phyloP scores from a whole-genome alignment of 768 basidiomycete species.

The Wakefieldia striispora region DNA sequence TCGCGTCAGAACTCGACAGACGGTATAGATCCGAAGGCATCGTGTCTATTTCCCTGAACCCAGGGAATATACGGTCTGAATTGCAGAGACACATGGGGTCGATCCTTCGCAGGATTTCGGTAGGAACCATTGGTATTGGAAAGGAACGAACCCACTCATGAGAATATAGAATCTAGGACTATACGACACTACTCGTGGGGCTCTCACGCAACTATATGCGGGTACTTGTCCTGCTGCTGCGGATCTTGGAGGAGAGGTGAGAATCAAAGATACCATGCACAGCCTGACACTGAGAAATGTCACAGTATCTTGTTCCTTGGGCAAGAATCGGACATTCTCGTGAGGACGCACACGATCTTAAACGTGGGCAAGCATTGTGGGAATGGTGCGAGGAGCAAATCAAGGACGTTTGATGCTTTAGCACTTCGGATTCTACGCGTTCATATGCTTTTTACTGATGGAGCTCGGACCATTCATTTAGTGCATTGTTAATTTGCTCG shows the following conservation, averaged over 20 bases:
- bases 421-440: too few relatives aligned
- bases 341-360: slow-evolving; percentile 33
- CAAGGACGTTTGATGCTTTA: slow-evolving; percentile 16
- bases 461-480: too few relatives aligned
- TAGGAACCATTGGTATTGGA: not conserved
- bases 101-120: slow-evolving; percentile 6
- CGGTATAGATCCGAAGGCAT: slow-evolving; percentile 32
- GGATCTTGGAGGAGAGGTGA: slow-evolving; percentile 45
- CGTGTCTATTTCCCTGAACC: slow-evolving; percentile 32
- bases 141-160: not conserved
- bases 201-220: slow-evolving; percentile 49
- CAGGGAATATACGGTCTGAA: slow-evolving; percentile 29
- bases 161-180: slow-evolving; percentile 10
- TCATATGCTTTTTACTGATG: too few relatives aligned
- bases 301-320: slow-evolving; percentile 48
- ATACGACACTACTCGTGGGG: slow-evolving; percentile 37
- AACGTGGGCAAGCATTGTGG: slow-evolving; percentile 40
- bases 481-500: too few relatives aligned
- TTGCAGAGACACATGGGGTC: slow-evolving; percentile 20
- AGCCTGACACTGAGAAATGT: not conserved
- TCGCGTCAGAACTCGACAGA: slow-evolving; percentile 31
- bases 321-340: slow-evolving; percentile 38
- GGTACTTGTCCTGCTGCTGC: slow-evolving; percentile 43
- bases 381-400: slow-evolving; percentile 47
- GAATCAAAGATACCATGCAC: not conserved